phyloP scores from a whole-genome alignment of 495 filamentous ascomycete species.

The Acidiella bohemica region DNA sequence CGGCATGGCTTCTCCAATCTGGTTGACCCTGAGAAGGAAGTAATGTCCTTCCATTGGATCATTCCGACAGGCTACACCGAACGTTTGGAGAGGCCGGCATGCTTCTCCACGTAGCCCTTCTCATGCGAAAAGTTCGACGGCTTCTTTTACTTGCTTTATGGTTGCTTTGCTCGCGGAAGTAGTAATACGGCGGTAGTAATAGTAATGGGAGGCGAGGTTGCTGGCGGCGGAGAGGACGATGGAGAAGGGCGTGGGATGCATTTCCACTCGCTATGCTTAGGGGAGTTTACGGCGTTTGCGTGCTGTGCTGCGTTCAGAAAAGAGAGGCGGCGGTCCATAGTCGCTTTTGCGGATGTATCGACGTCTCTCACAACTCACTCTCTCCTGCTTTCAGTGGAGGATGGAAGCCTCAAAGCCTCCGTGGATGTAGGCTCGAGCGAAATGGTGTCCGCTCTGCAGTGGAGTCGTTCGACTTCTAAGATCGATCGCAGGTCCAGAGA shows the following conservation, averaged over 20 bases:
- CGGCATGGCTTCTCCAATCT: neutral
- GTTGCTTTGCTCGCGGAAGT: neutral
- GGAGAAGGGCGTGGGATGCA: neutral
- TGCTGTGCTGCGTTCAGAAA: neutral
- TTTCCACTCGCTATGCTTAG: too few relatives aligned
- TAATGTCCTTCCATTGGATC: slow-evolving; percentile 14
- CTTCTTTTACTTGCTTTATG: too few relatives aligned
- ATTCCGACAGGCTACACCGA: too few relatives aligned
- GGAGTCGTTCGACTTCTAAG: too few relatives aligned
- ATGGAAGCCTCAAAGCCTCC: too few relatives aligned
- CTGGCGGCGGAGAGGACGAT: too few relatives aligned
- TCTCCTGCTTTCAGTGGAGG: neutral
- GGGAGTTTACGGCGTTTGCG: neutral
- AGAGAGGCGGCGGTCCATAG: neutral
- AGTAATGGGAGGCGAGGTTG: too few relatives aligned
- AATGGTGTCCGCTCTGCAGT: too few relatives aligned
- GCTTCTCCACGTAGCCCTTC: neutral
- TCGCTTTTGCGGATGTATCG: neutral
- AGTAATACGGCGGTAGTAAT: too few relatives aligned
- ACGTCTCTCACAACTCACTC: slow-evolving; percentile 1
- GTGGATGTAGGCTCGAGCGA: too few relatives aligned
- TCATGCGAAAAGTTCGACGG: neutral
- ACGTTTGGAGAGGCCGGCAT: slow-evolving; percentile 6
- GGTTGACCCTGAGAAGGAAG: slow-evolving; percentile 12
- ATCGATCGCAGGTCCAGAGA: too few relatives aligned